Evolutionary conservation across 2,329 filamentous ascomycete genomes (phyloP), one percentile per base, ranked within the genome.

Genomic region (Aspergillus novoparasiticus): DNA sequence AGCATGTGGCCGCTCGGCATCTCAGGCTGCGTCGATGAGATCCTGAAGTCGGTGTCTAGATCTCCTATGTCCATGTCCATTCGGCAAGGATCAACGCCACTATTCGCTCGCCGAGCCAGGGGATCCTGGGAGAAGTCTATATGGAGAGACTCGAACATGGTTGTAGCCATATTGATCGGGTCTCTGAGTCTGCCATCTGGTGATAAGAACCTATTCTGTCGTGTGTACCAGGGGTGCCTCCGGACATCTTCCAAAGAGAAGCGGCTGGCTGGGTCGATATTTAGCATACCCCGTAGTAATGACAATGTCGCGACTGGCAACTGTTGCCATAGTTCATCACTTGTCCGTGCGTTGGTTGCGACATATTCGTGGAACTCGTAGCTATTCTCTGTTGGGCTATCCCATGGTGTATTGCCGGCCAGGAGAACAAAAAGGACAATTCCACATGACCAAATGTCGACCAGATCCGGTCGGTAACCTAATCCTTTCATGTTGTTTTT

Each of bases 341-440:
- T 87, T 67, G 92, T 94, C 67, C 89, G 88, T n/a, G 93, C 92
- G 58, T 90, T 89, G 1, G 88, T 92, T 63, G 87, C 86, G 46
- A 91, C 83, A 75, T 96, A 99, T 77, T 97, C 93, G 71, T 91
- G 87, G 70, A 91, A 99, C 79, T 99, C 95, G 83, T 92, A 96
- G 75, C 93, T 97, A 62, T 88, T 85, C 41, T 86, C 81, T 3
- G 93, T 94, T 0, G 95, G 95, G 74, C 95, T 92, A 73, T 98
- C 95, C 95, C 95, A 99, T 0, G 95, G 95, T 2, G 95, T 99
- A 75, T 99, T 99, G 11, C 95, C 95, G 1, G 96, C 93, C 4
- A 99, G 83, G 4, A 99, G 83, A 41, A 98, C 95, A 73, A 99
- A 99, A 4, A 99, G 83, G n/a, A 99, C 96, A 59, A 99, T 93